These are phyloP conservation scores for Hericium erinaceus DNA, from an alignment of 768 basidiomycete genomes.

Conservation along the genomic window DNA sequence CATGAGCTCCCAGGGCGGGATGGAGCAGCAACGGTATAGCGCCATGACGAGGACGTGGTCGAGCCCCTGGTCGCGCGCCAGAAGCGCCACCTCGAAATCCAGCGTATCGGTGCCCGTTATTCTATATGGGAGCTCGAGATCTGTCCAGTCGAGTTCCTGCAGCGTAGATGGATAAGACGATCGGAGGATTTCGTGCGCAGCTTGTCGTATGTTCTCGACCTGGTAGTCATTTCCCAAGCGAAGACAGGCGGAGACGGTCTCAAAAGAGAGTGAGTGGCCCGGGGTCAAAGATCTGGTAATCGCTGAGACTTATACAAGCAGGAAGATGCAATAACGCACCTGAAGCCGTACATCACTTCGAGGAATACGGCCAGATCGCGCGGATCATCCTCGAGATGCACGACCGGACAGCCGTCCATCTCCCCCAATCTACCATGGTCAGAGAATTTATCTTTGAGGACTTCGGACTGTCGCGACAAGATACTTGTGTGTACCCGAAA, in stretches of 20 bases:
- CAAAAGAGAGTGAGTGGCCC: not conserved
- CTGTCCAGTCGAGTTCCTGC: not conserved
- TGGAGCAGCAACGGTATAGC: not conserved
- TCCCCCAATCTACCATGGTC: not conserved
- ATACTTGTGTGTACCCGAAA: conserved; percentile 11
- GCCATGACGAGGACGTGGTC: not conserved
- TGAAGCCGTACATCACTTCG: not conserved
- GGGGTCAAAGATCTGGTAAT: not conserved
- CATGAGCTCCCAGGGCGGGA: not conserved
- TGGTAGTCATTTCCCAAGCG: not conserved
- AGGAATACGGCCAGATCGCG: not conserved
- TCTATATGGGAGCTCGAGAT: not conserved
- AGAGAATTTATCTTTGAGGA: conserved; percentile 2
- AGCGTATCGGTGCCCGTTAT: not conserved
- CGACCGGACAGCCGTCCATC: not conserved
- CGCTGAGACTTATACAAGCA: too few relatives aligned
- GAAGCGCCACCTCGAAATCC: not conserved
- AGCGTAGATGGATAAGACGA: not conserved
- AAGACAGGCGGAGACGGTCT: not conserved
- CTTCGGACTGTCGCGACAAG: conserved; percentile 8
- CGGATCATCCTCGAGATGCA: not conserved
- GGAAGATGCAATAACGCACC: not conserved
- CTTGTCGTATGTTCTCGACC: not conserved
- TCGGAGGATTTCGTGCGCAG: not conserved
- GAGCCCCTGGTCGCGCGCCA: not conserved